A percentile compares a stretch with the other conserved stretches of the same genome.
phyloP scores from a whole-genome alignment of 495 filamentous ascomycete species.

The Aspergillus steynii region DNA sequence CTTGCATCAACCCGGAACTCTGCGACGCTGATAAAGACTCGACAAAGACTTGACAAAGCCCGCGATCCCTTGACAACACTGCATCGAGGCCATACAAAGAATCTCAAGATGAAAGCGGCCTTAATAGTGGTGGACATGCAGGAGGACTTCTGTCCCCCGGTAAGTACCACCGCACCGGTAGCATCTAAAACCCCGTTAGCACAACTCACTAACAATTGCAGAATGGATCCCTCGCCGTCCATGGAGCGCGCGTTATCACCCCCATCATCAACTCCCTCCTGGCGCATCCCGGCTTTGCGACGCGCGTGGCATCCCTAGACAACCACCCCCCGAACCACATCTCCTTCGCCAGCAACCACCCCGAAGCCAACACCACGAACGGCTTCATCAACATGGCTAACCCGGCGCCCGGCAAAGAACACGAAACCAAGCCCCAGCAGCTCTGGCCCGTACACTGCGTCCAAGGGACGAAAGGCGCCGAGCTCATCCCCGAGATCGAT shows the following conservation, averaged over 20 bases:
- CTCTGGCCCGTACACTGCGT: constrained; percentile 94
- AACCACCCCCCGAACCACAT: constrained; percentile 84
- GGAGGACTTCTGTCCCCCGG: constrained; percentile 94
- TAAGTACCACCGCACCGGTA: constrained; percentile 29
- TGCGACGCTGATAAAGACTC: neutral
- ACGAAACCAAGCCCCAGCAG: constrained; percentile 63
- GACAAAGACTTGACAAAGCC: neutral
- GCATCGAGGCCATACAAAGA: neutral
- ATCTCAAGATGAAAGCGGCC: constrained; percentile 48
- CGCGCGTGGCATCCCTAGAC: constrained; percentile 84
- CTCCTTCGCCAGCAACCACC: constrained; percentile 85
- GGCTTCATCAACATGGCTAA: constrained; percentile 65
- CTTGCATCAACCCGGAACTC: too few relatives aligned
- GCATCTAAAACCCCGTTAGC: neutral
- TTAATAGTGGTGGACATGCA: constrained; percentile 86
- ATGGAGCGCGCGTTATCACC: constrained; percentile 66
- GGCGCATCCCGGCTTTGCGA: constrained; percentile 60
- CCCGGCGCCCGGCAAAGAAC: constrained; percentile 55
- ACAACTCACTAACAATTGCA: constrained; percentile 28
- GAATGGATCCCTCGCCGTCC: constrained; percentile 81
- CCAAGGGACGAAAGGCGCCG: constrained; percentile 68
- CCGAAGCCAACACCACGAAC: constrained; percentile 57
- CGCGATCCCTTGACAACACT: neutral
- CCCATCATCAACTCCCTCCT: constrained; percentile 76
- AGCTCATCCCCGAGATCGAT: constrained; percentile 74